Evolutionary conservation across 441 rosid species (phyloP).

Genomic region (Bocquillonia castaneifolia): DNA sequence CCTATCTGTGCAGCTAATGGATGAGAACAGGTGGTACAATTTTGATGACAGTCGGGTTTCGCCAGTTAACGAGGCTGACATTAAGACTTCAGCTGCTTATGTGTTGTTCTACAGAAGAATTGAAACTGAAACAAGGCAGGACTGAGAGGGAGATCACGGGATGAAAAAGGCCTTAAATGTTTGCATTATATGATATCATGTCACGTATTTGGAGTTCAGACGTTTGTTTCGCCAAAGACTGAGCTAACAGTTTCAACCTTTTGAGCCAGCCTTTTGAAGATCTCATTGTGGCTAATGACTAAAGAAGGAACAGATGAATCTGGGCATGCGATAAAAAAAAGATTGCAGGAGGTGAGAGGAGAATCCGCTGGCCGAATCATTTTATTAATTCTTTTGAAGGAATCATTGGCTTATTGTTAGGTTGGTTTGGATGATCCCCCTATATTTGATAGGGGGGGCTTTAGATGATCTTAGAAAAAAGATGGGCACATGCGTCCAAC

Average conservation of each 20-base stretch:
- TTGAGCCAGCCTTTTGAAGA: conserved; percentile 6
- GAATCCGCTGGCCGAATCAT: neutral
- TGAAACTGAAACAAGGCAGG: conserved; percentile 26
- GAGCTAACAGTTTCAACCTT: neutral
- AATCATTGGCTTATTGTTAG: conserved; percentile 12
- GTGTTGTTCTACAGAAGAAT: conserved; percentile 80
- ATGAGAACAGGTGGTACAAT: conserved; percentile 87
- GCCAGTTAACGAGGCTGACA: conserved; percentile 51
- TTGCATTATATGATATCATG: neutral
- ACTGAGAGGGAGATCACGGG: conserved; percentile 35
- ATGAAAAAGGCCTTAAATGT: neutral
- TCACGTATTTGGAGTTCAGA: neutral
- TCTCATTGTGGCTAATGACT: neutral
- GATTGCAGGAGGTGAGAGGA: neutral
- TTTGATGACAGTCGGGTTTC: conserved; percentile 82
- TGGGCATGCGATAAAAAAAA: neutral
- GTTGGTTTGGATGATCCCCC: conserved; percentile 13
- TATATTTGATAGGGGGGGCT: neutral
- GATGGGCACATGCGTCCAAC: neutral
- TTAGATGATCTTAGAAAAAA: neutral
- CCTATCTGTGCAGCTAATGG: conserved; percentile 54
- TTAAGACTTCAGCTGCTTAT: conserved; percentile 82
- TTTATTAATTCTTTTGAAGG: conserved; percentile 12
- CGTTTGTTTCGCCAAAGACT: neutral
- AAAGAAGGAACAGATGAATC: neutral